Percentiles rank a stretch among this genome's conserved stretches.
Evolutionary conservation across 116 monocot genomes (phyloP).

Genomic region (Dioscorea cayenensis): DNA sequence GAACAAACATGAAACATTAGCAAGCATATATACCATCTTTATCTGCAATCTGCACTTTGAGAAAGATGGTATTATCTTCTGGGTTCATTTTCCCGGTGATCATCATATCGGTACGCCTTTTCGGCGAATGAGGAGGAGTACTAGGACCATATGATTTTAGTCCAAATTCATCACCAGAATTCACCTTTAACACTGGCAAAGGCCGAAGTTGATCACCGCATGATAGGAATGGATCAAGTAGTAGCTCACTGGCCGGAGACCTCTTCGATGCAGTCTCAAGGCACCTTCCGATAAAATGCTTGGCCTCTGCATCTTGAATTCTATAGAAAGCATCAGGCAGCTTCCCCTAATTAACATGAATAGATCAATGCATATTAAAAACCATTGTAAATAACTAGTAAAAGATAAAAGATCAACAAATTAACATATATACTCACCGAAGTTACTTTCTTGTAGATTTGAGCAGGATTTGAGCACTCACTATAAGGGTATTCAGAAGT

Average conservation of each 20-base stretch:
- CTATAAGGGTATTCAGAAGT: constrained; percentile 86
- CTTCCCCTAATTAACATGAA: constrained; percentile 49
- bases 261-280: constrained; percentile 50
- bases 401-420: too few species aligned
- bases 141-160: not conserved
- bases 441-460: constrained; percentile 97
- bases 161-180: not conserved
- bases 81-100: constrained; percentile 83
- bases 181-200: not conserved
- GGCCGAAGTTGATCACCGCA: constrained; percentile 10
- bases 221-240: constrained; percentile 69
- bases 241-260: constrained; percentile 66
- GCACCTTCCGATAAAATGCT: constrained; percentile 69
- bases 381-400: too few species aligned
- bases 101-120: constrained; percentile 39
- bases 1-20: not conserved
- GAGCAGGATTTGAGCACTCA: constrained; percentile 94
- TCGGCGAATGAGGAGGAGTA: not conserved
- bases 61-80: constrained; percentile 69
- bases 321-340: constrained; percentile 72
- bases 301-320: constrained; percentile 57
- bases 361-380: not conserved
- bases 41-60: constrained; percentile 79
- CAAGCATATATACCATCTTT: constrained; percentile 34
- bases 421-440: constrained; percentile 27